These are phyloP conservation scores for Pichia rugopelliculosa DNA, from an alignment of 805 yeast genomes.

Conservation along the genomic window DNA sequence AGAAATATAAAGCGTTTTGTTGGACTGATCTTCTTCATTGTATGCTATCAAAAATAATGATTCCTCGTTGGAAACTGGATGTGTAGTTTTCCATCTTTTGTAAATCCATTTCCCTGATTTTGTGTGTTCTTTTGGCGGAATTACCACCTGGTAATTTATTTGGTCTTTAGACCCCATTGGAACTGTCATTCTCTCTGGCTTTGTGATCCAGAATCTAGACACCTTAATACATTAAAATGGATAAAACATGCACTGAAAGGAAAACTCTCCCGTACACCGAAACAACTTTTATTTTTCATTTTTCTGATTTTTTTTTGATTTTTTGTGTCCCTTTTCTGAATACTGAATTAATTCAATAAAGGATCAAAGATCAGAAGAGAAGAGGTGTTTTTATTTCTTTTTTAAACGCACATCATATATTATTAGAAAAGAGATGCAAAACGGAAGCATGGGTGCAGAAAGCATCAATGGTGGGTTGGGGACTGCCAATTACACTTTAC, in stretches of 20 bases:
- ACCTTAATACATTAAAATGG: no score
- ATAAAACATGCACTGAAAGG: no score
- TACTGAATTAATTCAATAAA: no score
- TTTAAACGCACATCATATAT: background rate
- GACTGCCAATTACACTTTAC: constrained; percentile 34
- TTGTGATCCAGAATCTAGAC: background rate
- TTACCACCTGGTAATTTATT: background rate
- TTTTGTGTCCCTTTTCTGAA: no score
- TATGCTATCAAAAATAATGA: background rate
- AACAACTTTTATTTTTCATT: no score
- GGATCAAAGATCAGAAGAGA: background rate
- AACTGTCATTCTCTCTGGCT: background rate
- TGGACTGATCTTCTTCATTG: background rate
- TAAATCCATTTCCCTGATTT: background rate
- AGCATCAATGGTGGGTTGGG: constrained; percentile 3
- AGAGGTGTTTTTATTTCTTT: background rate
- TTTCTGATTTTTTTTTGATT: no score
- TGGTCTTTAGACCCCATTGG: background rate
- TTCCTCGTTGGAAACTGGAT: background rate
- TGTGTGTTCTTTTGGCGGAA: background rate
- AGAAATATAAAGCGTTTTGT: background rate
- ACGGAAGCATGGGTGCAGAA: background rate
- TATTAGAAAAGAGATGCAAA: background rate
- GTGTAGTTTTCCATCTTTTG: background rate
- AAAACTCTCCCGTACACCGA: background rate